Percentiles rank a stretch among this genome's conserved stretches.
Evolutionary conservation across 306 rosid species (phyloP).

Genomic region (Vigna angularis): DNA sequence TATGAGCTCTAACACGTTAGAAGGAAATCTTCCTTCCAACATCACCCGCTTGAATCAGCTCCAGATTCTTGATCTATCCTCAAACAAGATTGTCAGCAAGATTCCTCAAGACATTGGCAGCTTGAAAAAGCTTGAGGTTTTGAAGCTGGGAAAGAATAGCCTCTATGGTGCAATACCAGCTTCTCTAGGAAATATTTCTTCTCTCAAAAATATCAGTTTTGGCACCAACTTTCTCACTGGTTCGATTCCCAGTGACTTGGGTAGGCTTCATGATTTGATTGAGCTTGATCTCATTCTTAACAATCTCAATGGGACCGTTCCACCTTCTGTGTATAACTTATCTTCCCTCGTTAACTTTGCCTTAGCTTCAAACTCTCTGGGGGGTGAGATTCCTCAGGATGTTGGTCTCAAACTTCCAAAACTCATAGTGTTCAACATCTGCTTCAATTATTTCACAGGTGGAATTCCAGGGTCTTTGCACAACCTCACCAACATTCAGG

Average conservation of each 20-base stretch:
- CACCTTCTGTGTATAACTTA: conserved; percentile 59
- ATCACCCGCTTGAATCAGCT: conserved; percentile 54
- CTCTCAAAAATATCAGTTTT: conserved; percentile 55
- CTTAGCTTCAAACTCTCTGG: conserved; percentile 62
- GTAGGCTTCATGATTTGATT: conserved; percentile 55
- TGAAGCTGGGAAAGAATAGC: conserved; percentile 59
- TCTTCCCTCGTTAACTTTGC: conserved; percentile 63
- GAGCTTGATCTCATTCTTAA: conserved; percentile 65
- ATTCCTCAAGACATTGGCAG: conserved; percentile 53
- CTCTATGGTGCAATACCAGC: conserved; percentile 60
- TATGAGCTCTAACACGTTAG: conserved; percentile 58
- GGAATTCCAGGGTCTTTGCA: conserved; percentile 74
- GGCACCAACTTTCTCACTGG: conserved; percentile 72
- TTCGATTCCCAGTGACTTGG: conserved; percentile 58
- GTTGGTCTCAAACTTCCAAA: conserved; percentile 67
- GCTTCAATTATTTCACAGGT: conserved; percentile 71
- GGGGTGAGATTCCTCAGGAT: conserved; percentile 75
- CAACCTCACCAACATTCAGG: conserved; percentile 63
- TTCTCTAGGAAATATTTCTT: conserved; percentile 65
- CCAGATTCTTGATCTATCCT: conserved; percentile 54
- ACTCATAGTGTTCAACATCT: conserved; percentile 58
- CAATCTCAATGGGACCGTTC: conserved; percentile 65
- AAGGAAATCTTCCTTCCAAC: conserved; percentile 59
- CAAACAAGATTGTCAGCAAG: conserved; percentile 53
- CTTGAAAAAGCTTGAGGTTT: conserved; percentile 56